Evolutionary conservation across 768 basidiomycete genomes (phyloP), one percentile per base, ranked within the genome.

Genomic region (Galerina sulciceps): DNA sequence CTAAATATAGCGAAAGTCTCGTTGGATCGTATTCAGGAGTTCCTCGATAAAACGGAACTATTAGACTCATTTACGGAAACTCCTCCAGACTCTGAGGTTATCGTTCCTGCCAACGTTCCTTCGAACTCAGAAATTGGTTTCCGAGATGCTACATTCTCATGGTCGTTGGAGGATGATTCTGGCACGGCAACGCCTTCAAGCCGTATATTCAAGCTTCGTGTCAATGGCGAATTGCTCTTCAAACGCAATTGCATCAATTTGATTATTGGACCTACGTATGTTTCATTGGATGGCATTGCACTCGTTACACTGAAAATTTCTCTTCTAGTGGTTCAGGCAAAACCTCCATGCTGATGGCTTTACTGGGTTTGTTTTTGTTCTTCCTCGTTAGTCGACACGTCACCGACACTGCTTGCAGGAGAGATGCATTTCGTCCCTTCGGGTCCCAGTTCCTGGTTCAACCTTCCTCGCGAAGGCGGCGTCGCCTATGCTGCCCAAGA

Each of bases 401-500:
- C 14, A 4, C 36, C 14, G 6, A 15, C n/a, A 22, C 38, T 26
- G 4, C 17, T 6, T 34, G 10, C 22, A 79, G 80, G 86, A 34
- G 87, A 88, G 68, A 82, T 89, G 84, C 85, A 88, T 69, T 84
- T 83, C 63, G 68, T 79, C 9, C 79, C 80, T 4, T 72, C 74
- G 6, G 70, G 72, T 23, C 77, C 81, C 10, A 79, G 80, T 38
- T 83, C 87, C 0, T 88, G 82, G 80, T 88, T 80, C 70, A 83
- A 83, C 59, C 79, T 93, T 6, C 91, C 91, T 36, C 76, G 89
- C 5, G 73, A 71, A 3, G 79, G 78, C 3, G 90, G 91, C 10
- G 79, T 94, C 23, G 85, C 90, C 4, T 93, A 90, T 70, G 87
- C 89, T 9, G 87, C 87, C 1, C 91, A 94, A 68, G 90, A 91